A percentile compares a stretch with the other conserved stretches of the same genome.
Conservation (phyloP, 164 flowering plant species). For the Protea cynaroides region DNA sequence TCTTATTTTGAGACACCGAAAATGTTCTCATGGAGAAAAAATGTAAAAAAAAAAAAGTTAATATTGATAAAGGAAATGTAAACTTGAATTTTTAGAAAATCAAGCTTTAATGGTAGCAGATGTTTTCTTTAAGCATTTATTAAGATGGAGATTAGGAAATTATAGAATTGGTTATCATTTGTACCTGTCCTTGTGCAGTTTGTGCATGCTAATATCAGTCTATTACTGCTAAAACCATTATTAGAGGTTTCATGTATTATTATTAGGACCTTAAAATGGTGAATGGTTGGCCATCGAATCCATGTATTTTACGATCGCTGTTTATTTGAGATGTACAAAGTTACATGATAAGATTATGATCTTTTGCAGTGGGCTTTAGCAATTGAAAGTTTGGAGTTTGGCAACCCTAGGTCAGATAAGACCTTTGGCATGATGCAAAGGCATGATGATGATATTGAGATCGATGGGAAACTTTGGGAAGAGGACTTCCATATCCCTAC, state of each 20-base stretch:
- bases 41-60: too few relatives aligned
- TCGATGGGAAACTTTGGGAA: conserved; percentile 97
- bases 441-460: conserved; percentile 98
- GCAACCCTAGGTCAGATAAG: conserved; percentile 72
- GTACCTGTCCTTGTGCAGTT: too few relatives aligned
- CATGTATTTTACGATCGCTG: not conserved
- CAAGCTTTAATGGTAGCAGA: too few relatives aligned
- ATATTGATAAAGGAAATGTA: too few relatives aligned
- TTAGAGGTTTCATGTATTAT: not conserved
- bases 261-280: not conserved
- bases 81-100: too few relatives aligned
- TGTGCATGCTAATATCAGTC: too few relatives aligned
- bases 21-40: too few relatives aligned
- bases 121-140: too few relatives aligned
- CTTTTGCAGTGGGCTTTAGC: conserved; percentile 89
- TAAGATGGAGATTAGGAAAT: too few relatives aligned
- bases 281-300: not conserved
- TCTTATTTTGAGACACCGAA: too few relatives aligned
- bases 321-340: not conserved
- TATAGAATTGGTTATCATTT: too few relatives aligned
- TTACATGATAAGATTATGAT: conserved; percentile 3
- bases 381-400: conserved; percentile 72
- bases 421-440: conserved; percentile 96
- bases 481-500: conserved; percentile 79
- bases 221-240: too few relatives aligned